phyloP scores from a whole-genome alignment of 192 early-diverging fungal species.

The Podila epigama region DNA sequence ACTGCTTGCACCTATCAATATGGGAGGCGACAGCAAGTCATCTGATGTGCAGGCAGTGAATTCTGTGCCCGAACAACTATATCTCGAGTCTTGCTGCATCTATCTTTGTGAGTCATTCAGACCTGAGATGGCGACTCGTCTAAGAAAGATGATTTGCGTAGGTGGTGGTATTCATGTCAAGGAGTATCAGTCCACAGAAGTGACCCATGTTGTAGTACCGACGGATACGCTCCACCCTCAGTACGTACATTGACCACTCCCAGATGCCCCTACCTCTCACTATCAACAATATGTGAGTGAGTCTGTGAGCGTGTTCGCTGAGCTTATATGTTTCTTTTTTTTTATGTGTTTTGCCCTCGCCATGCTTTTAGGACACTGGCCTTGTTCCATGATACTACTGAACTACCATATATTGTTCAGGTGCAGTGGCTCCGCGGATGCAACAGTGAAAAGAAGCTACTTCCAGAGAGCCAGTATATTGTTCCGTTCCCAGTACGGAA shows the following conservation, averaged over 20 bases:
- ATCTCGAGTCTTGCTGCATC: constrained; percentile 30
- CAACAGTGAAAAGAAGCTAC: constrained; percentile 8
- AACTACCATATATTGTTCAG: constrained; percentile 27
- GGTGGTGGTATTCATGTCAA: constrained; percentile 22
- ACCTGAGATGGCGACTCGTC: neutral
- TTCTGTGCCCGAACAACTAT: constrained; percentile 2
- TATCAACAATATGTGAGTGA: no score
- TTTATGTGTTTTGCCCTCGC: neutral
- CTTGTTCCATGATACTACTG: neutral
- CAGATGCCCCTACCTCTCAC: no score
- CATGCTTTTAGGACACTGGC: constrained; percentile 10
- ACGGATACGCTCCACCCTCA: constrained; percentile 9
- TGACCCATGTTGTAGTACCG: constrained; percentile 40
- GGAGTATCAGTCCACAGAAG: constrained; percentile 20
- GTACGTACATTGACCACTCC: no score
- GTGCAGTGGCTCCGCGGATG: constrained; percentile 25
- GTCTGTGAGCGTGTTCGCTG: no score
- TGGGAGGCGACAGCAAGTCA: no score
- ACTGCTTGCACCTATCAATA: no score
- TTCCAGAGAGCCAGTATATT: constrained; percentile 24
- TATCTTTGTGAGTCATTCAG: constrained; percentile 20
- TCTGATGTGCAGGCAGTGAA: neutral
- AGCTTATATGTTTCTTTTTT: neutral
- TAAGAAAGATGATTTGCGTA: constrained; percentile 25
- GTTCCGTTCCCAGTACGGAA: constrained; percentile 37